Percentiles rank a stretch among this genome's conserved stretches.
Conservation (phyloP, 768 basidiomycete species). For the Boletus subparvulus region DNA sequence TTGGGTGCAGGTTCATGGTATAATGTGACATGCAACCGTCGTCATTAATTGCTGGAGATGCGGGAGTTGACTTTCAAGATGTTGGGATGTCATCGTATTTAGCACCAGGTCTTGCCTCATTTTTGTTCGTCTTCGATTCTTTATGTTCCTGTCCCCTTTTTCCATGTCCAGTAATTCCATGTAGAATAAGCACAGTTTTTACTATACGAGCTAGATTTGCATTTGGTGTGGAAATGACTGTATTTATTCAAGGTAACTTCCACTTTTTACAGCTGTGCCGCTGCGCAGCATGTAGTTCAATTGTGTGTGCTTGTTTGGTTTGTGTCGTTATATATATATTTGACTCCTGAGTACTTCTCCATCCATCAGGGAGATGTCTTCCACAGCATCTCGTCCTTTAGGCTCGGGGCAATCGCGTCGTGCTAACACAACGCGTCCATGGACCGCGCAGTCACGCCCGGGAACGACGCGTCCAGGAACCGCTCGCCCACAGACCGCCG, state of each 20-base stretch:
- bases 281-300: too few relatives aligned
- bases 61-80: conserved; percentile 1
- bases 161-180: conserved; percentile 33
- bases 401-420: conserved; percentile 15
- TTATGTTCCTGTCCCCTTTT: conserved; percentile 6
- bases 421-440: conserved; percentile 39
- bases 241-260: too few relatives aligned
- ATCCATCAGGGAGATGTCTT: conserved; percentile 4
- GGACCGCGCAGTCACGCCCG: conserved; percentile 60
- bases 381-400: conserved; percentile 13
- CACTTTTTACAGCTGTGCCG: too few relatives aligned
- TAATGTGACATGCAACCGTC: conserved; percentile 3
- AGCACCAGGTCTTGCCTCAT: conserved; percentile 23
- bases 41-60: conserved; percentile 9
- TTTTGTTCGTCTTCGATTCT: conserved; percentile 9
- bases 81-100: conserved; percentile 18
- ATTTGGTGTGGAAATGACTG: background rate
- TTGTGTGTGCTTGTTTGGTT: too few relatives aligned
- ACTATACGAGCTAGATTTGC: conserved; percentile 23
- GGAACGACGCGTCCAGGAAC: conserved; percentile 35
- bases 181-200: conserved; percentile 35
- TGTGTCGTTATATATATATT: background rate
- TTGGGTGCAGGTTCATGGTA: conserved; percentile 12
- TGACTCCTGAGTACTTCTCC: background rate
- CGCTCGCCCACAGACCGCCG: conserved; percentile 64